Evolutionary conservation across 169 alveolate species (phyloP), one percentile per base, ranked within the genome.

Genomic region (Plasmodium chabaudi): DNA sequence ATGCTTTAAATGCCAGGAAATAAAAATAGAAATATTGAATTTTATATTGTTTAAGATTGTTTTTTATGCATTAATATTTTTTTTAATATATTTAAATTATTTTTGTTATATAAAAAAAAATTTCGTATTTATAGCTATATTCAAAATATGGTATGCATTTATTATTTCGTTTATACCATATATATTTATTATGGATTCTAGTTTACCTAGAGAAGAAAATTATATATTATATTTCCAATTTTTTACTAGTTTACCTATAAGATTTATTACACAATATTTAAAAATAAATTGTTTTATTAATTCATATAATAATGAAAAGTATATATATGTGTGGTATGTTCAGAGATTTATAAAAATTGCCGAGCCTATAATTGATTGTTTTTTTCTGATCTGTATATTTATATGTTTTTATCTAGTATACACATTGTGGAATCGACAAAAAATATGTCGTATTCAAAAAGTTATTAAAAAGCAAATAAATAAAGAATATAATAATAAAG

Each of bases 101-200:
- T 68, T 69, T 44, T 86, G 91, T 65, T 70, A 57, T 86, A 61
- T 86, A 70, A 68, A 86, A 86, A 86, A 53, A 63, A 86, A 86
- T 64, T 86, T 53, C 46, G 73, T 71, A 15, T 69, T 86, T 70
- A 71, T 86, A n/a, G 87, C 87, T 2, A 69, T 86, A 60, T 70
- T 86, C 44, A 86, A 86, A 86, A 68, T 86, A 86, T 86, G 91
- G 91, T 86, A 86, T 47, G 47, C 44, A 25, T 86, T 86, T 55
- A 57, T 86, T 65, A 70, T 86, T 5, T 86, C 87, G 46, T 86
- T 86, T 59, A 23, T 86, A 53, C 91, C 91, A 15, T 86, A 47
- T 23, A 23, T 46, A 4, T 60, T 69, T 60, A 44, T 86, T 13
- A 34, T 70, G 13, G 91, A 86, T 13, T 70, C 91, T 34, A 86